Evolutionary conservation across 129 eudicot genomes (phyloP), one percentile per base, ranked within the genome.

Genomic region (Centella asiatica): DNA sequence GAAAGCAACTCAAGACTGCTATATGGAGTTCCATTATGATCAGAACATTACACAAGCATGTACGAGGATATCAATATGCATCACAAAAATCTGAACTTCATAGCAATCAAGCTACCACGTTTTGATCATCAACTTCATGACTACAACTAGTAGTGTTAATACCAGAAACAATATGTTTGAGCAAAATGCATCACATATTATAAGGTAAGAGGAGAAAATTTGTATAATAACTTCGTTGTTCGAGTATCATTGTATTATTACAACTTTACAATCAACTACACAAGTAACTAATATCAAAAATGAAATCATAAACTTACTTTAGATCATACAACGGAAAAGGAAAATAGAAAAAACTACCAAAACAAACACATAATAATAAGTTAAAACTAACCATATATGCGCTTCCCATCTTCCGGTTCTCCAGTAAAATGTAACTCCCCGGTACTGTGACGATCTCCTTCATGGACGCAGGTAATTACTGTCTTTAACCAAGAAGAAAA

Each of bases 361-460:
- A 34, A 56, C 55, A 46, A 18, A 60, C 56, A 25, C 24, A 42
- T 25, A 46, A 5, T 37, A 44, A 57, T 49, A 48, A 27, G 23
- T 23, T 19, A 23, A 29, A 39, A 5, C 78, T 6, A 62, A 89
- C 97, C 97, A 90, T 55, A 90, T 90, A 81, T 90, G 97, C 4
- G 97, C 86, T 68, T 90, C 97, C 97, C 97, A 90, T 44, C 97
- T 77, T 15, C 97, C 97, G 36, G 97, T 90, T 69, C 97, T 77
- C 28, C 97, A 82, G 58, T 90, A 90, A 63, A 83, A 90, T 65
- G 97, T 90, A 50, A 90, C 97, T 22, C 97, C 97, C 2, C 97
- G 81, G 59, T 83, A 90, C 68, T 81, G 81, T 5, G 97, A 90
- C n/a, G n/a, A n/a, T n/a, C n/a, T n/a, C n/a, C n/a, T n/a, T n/a